These are phyloP conservation scores for Seiridium cupressi DNA, from an alignment of 2,329 filamentous ascomycete species.

Conservation along the genomic window DNA sequence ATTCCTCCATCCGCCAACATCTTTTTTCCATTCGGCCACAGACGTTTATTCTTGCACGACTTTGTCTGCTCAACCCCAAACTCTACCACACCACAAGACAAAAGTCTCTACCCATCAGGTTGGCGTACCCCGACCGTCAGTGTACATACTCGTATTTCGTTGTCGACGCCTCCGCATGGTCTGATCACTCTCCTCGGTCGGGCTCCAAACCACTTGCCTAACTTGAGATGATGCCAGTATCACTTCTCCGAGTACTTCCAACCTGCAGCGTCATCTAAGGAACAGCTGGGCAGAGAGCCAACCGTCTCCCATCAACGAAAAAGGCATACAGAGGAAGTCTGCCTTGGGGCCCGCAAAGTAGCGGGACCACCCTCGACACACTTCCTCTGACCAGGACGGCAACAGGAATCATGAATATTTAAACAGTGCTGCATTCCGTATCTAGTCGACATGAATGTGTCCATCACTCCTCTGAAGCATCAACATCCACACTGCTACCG, in stretches of 20 bases:
- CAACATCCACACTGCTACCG: not conserved
- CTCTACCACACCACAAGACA: not conserved
- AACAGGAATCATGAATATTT: not conserved
- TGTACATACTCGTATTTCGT: not conserved
- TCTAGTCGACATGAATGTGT: not conserved
- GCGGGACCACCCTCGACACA: not conserved
- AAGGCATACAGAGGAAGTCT: not conserved
- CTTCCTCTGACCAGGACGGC: not conserved
- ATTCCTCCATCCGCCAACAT: not conserved
- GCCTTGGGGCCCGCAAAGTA: not conserved
- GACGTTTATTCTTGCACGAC: not conserved
- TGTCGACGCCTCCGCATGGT: not conserved
- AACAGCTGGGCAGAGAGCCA: not conserved
- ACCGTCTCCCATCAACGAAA: not conserved
- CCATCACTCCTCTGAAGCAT: too few species aligned
- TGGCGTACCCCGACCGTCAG: not conserved
- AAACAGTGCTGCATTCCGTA: not conserved
- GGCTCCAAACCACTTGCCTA: constrained; percentile 1
- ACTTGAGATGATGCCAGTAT: not conserved
- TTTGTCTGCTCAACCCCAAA: not conserved
- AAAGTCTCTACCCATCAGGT: not conserved
- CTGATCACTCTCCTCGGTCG: not conserved
- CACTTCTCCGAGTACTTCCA: not conserved
- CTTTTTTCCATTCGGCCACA: not conserved
- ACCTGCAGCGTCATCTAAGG: not conserved